phyloP scores from a whole-genome alignment of 805 yeast species.

The Candida multigemmis region DNA sequence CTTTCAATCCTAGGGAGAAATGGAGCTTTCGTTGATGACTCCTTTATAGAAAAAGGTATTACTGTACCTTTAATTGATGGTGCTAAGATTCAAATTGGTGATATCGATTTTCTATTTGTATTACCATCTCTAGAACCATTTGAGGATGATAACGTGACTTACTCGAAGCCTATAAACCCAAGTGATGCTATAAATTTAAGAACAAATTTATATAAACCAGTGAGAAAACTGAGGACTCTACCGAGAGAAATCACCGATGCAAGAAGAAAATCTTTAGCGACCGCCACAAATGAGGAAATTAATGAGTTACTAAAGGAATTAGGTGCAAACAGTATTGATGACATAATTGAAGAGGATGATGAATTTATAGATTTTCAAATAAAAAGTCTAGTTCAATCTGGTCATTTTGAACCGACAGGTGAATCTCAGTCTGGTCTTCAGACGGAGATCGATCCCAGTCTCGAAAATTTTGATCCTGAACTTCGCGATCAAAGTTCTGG shows the following conservation, averaged over 20 bases:
- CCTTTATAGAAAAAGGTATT: constrained; percentile 80
- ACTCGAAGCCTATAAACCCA: constrained; percentile 41
- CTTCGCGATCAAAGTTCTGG: too few species aligned
- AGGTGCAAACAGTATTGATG: constrained; percentile 21
- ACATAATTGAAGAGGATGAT: constrained; percentile 18
- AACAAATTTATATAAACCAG: constrained; percentile 32
- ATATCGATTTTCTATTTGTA: constrained; percentile 79
- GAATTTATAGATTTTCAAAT: constrained; percentile 19
- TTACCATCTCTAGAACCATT: constrained; percentile 58
- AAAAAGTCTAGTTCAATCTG: constrained; percentile 18
- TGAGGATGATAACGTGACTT: constrained; percentile 15
- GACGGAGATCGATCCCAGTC: too few species aligned
- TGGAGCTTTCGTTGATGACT: constrained; percentile 94
- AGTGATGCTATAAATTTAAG: constrained; percentile 52
- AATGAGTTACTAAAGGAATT: constrained; percentile 26
- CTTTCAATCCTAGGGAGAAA: constrained; percentile 86
- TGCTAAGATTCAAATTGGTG: constrained; percentile 86
- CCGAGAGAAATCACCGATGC: constrained; percentile 25
- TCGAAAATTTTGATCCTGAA: too few species aligned
- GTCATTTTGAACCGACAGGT: constrained; percentile 7
- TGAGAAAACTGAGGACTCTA: constrained; percentile 4
- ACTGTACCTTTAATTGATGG: constrained; percentile 83
- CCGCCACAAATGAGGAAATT: constrained; percentile 30
- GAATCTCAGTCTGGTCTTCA: too few species aligned
- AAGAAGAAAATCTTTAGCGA: constrained; percentile 27